Conservation (phyloP, 176 grass and related monocot genomes). For the barley (Hordeum vulgare) region DNA sequence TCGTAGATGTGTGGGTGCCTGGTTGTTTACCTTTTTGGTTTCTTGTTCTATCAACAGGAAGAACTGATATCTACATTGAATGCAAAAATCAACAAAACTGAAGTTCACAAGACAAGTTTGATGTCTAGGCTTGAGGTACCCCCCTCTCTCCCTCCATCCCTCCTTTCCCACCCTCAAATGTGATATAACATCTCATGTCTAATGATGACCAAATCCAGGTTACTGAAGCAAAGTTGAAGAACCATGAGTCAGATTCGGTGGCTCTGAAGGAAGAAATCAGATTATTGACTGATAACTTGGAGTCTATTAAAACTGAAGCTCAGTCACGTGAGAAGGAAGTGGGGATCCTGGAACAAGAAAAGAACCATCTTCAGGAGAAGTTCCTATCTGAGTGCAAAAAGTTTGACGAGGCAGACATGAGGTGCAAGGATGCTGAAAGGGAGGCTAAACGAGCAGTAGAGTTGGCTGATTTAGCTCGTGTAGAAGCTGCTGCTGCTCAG, state of each 20-base stretch:
- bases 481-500: conserved; percentile 59
- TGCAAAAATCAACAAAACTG: conserved; percentile 66
- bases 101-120: conserved; percentile 68
- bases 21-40: conserved; percentile 7
- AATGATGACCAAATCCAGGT: conserved; percentile 36
- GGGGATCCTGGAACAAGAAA: conserved; percentile 84
- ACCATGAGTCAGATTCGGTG: conserved; percentile 49
- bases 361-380: conserved; percentile 85
- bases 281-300: conserved; percentile 52
- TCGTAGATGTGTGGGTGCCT: background rate
- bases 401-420: conserved; percentile 69
- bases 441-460: conserved; percentile 77
- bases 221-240: conserved; percentile 72
- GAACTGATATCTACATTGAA: conserved; percentile 73
- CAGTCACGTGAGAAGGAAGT: conserved; percentile 63
- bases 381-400: conserved; percentile 61
- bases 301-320: conserved; percentile 62
- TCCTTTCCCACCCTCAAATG: background rate
- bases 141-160: background rate
- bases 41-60: conserved; percentile 50
- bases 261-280: conserved; percentile 83
- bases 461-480: conserved; percentile 72
- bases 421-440: conserved; percentile 91
- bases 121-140: conserved; percentile 67
- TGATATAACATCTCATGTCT: conserved; percentile 11